Percentiles rank a stretch among this genome's conserved stretches.
Evolutionary conservation across 805 yeast species (phyloP).

Genomic region (Candida maris): DNA sequence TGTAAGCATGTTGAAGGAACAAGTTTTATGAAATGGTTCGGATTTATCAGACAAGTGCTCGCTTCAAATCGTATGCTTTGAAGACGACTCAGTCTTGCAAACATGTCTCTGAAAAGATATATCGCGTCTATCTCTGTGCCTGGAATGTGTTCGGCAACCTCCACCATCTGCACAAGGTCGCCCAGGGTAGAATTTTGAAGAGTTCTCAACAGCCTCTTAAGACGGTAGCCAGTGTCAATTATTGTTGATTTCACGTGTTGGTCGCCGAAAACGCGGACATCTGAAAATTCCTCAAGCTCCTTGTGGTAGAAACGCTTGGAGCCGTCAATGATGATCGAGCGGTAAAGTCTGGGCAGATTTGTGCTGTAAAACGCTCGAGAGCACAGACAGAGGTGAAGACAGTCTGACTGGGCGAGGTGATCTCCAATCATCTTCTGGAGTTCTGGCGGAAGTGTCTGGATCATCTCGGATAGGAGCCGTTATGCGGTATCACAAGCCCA

Average conservation of each 20-base stretch:
- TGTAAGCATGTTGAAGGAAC: constrained; percentile 8
- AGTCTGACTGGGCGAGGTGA: constrained; percentile 22
- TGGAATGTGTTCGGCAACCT: constrained; percentile 20
- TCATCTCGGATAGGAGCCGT: no score
- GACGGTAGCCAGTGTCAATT: constrained; percentile 21
- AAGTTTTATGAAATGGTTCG: constrained; percentile 7
- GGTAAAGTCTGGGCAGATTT: constrained; percentile 18
- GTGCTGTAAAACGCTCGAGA: constrained; percentile 11
- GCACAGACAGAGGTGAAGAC: constrained; percentile 21
- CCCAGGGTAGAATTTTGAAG: constrained; percentile 8
- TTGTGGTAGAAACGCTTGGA: constrained; percentile 21
- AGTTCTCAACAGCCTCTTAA: constrained; percentile 21
- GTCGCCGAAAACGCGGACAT: constrained; percentile 11
- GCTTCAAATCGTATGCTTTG: constrained; percentile 19
- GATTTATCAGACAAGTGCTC: constrained; percentile 18
- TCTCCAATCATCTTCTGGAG: constrained; percentile 16
- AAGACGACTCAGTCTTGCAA: constrained; percentile 12
- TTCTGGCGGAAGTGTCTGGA: constrained; percentile 26
- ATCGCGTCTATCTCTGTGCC: constrained; percentile 23
- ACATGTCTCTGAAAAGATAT: constrained; percentile 13
- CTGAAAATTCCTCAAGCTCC: constrained; percentile 16
- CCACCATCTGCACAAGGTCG: constrained; percentile 15
- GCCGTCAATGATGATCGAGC: constrained; percentile 23
- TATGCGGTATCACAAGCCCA: no score
- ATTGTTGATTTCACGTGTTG: constrained; percentile 15